Base-by-base conservation (phyloP, 1,139 yeast species). In the Blastobotrys serpentis region DNA sequence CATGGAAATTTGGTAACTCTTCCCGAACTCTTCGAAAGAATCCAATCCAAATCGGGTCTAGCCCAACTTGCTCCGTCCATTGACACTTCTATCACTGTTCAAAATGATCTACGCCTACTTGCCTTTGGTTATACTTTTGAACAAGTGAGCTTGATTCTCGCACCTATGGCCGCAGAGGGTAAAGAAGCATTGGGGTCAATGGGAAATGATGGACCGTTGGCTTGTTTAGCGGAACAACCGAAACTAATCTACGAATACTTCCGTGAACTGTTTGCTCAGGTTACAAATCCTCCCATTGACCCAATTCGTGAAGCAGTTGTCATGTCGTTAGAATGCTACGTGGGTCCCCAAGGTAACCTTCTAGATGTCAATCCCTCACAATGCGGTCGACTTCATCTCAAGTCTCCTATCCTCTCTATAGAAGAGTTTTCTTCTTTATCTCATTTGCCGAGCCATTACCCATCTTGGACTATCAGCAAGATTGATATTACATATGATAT, bases 131-230 rank as follows among this genome's bases (percentile, higher is more conserved):
- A 88, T 75, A 85, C 96, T 16, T 84, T 84, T 62, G 98, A 92
- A 72, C 98, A 92, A 71, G 77, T 90, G 54, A 79, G 88, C 39
- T 69, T 87, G 53, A 74, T 92, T 40, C 75, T 92, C 59, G 95
- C 87, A 5, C 98, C 98, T 56, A 92, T 92, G 98, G 98, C 95
- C 39, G 64, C 76, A 41, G 86, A 81, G 60, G 96, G 92, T 54
- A 89, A 89, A 64, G 98, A 92, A 72, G 90, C 97, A 4, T 77
- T 92, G 51, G 98, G 98, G 23, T 89, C 97, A 11, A 92, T 92
- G 98, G 98, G 98, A 77, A 90, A 90, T 66, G 98, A 92, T 66
- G 83, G 92, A 51, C 95, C 98, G n/a, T 76, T 92, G 58, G 98
- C 98, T 1, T 92, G 98, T 71, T 73, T 92, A 58, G 85, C 96